Base-by-base conservation (phyloP, 306 rosid species). In the Acmispon strigosus region DNA sequence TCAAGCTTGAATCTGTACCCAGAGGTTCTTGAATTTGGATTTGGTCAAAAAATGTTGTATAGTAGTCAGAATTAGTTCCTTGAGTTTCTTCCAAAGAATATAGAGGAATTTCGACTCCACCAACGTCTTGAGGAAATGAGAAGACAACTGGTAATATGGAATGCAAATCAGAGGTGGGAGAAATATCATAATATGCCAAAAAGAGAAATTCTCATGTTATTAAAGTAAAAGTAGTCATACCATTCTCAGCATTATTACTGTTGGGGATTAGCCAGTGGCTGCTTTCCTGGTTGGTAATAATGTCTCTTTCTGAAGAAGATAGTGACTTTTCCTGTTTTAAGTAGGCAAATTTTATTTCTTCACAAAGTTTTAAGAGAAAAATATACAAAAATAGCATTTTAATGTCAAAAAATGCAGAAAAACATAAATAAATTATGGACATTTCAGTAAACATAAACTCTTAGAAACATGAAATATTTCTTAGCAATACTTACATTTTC, bases 401-500 rank as follows among this genome's bases (percentile, higher is more conserved):
- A 43, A 37, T 12, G 43, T 68, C 39, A 20, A 48, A 58, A 68
- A 62, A 66, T 53, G 59, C 64, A 52, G 15, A 60, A 76, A 52
- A 9, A 29, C 7, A 24, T 20, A 51, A 57, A 19, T 13, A 49
- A 58, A 47, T 51, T 68, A 17, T 60, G 42, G 61, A 68, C 43
- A 75, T 48, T 45, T 66, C 54, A 68, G 43, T 49, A 69, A 36
- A 49, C 10, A 47, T 44, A 48, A 69, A 62, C 52, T 41, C 43
- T 47, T 58, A 44, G 58, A 14, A 27, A 10, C 42, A 42, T 43
- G 73, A 74, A 76, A 69, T 65, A 54, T 39, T 22, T 81, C 62
- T 61, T 50, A 12, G 56, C 44, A 49, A 52, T 59, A 83, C 92
- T 85, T 80, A 93, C 98, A 74, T 80, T 81, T 80, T 79, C 84